Evolutionary conservation across 306 rosid genomes (phyloP), one percentile per base, ranked within the genome.

Genomic region (Morella rubra): DNA sequence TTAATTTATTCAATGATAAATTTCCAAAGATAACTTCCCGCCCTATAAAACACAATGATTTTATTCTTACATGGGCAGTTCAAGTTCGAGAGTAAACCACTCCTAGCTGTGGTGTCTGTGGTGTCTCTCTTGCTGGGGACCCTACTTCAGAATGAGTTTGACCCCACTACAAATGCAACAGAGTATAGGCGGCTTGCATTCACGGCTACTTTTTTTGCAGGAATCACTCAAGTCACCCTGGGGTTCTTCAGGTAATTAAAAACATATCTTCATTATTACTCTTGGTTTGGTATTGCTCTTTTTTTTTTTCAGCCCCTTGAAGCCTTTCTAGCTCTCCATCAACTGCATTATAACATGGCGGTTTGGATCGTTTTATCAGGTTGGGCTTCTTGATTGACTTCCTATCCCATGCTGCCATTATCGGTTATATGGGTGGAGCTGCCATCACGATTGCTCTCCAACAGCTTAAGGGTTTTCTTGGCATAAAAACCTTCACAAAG

Each of bases 401-500:
- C 79, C 89, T 92, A 72, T 95, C 98, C 10, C 98, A 95, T 84
- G 98, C 97, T 84, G 98, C 98, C 84, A 84, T 92, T 80, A 97
- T 92, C 5, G 98, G 98, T 50, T 95, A 92, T 80, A 92, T 95
- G 98, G 98, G 96, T 37, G 98, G 98, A 75, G 97, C 98, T 81
- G 98, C 98, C 45, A 92, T 95, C 83, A 95, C 98, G 51, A 95
- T 95, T 81, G 85, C 97, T 74, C 98, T 95, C 64, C 98, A 95
- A 80, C 98, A 95, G 83, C 98, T 95, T 12, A 92, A 95, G 81
- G 97, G 97, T 60, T 92, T 95, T 74, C 96, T 95, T 46, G 98
- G 98, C 68, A 95, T 95, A 50, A 67, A 79, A 69, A 77, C 50
- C 0, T 95, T 95, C 82, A 95, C 98, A 18, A 88, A 83, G 76